These are phyloP conservation scores for Agrostemma githago DNA, from an alignment of 148 eudicot genomes.

Conservation along the genomic window DNA sequence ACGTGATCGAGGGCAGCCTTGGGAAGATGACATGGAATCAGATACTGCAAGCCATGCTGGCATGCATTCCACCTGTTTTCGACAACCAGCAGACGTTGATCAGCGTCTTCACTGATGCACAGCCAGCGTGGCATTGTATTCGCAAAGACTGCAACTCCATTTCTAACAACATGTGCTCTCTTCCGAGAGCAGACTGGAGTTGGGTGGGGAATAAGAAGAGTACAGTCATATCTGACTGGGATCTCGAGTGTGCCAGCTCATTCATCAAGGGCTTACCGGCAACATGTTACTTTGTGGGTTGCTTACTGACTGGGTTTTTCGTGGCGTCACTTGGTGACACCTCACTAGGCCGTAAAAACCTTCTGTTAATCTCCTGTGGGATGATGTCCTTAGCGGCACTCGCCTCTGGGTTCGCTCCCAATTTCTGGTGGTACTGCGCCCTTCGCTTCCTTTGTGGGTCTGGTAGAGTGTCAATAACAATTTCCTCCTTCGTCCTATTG, in stretches of 20 bases:
- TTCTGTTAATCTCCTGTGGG: conserved; percentile 15
- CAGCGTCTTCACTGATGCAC: conserved; percentile 23
- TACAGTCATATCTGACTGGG: conserved; percentile 23
- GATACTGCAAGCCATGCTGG: conserved; percentile 25
- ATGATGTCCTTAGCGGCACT: conserved; percentile 17
- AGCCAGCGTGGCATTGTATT: conserved; percentile 28
- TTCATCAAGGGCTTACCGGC: conserved; percentile 24
- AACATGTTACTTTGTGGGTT: conserved; percentile 24
- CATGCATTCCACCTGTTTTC: conserved; percentile 19
- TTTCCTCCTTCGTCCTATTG: conserved; percentile 22
- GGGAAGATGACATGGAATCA: conserved; percentile 22
- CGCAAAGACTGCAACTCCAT: conserved; percentile 1
- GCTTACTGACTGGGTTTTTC: conserved; percentile 25
- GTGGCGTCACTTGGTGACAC: conserved; percentile 26
- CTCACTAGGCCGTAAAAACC: conserved; percentile 20
- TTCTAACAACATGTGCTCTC: conserved; percentile 14
- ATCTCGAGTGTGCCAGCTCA: conserved; percentile 24
- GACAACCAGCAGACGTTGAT: conserved; percentile 30
- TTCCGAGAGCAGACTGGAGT: conserved; percentile 18
- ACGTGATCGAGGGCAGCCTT: conserved; percentile 27
- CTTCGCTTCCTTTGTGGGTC: conserved; percentile 24
- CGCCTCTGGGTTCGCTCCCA: conserved; percentile 25
- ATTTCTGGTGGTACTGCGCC: conserved; percentile 21
- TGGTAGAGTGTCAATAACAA: conserved; percentile 23
- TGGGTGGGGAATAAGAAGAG: conserved; percentile 16